Evolutionary conservation across 768 basidiomycete species (phyloP).

Genomic region (Piloderma croceum): DNA sequence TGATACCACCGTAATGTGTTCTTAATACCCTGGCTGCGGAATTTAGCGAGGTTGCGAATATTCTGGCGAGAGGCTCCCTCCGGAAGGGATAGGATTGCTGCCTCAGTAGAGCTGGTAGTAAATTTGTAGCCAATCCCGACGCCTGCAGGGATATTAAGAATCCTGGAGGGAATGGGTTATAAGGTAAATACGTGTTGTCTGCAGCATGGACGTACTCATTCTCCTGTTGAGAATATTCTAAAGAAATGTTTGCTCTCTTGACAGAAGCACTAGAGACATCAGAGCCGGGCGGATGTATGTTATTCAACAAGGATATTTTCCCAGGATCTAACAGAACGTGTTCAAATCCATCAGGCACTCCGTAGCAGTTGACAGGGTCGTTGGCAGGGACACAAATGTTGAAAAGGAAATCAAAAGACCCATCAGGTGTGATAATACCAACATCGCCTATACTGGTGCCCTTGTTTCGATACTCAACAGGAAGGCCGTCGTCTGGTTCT

Average conservation of each 20-base stretch:
- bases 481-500: too few species aligned
- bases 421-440: slow-evolving; percentile 11
- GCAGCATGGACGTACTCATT: too few species aligned
- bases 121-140: slow-evolving; percentile 1
- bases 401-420: slow-evolving; percentile 12
- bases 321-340: slow-evolving; percentile 1
- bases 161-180: too few species aligned
- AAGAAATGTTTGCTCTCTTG: too few species aligned
- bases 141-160: too few species aligned
- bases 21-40: slow-evolving; percentile 8
- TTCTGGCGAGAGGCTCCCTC: slow-evolving; percentile 8
- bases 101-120: slow-evolving; percentile 1
- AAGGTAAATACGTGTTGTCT: too few species aligned
- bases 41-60: neutral
- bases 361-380: slow-evolving; percentile 9
- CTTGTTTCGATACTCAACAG: too few species aligned
- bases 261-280: slow-evolving; percentile 5
- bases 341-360: slow-evolving; percentile 11
- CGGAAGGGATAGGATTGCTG: slow-evolving; percentile 10
- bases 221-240: too few species aligned
- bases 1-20: slow-evolving; percentile 9
- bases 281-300: neutral
- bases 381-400: slow-evolving; percentile 11
- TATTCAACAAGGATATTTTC: slow-evolving; percentile 1
- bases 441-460: slow-evolving; percentile 10